phyloP scores from a whole-genome alignment of 352 stramenopile species.

The Phytopythium montanum region DNA sequence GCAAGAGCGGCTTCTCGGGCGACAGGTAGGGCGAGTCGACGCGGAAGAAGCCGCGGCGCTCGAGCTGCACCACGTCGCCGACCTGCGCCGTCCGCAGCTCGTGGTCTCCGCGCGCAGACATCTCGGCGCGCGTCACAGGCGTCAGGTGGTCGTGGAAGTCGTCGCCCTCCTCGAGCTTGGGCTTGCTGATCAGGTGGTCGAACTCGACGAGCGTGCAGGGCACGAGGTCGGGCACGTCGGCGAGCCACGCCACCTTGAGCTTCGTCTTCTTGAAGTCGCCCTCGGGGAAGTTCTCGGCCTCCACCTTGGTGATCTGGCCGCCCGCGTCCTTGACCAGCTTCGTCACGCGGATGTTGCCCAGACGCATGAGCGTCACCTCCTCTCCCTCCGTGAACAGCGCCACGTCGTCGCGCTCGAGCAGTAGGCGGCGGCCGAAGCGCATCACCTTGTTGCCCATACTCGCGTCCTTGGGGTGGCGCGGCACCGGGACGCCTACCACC shows the following conservation, averaged over 20 bases:
- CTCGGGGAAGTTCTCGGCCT: constrained; percentile 72
- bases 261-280: constrained; percentile 95
- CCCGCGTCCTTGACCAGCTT: constrained; percentile 61
- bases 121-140: constrained; percentile 92
- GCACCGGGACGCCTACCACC: constrained; percentile 59
- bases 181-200: constrained; percentile 98
- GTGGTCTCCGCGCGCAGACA: constrained; percentile 93
- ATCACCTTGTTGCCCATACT: constrained; percentile 83
- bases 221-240: constrained; percentile 86
- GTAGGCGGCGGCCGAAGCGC: constrained; percentile 85
- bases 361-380: constrained; percentile 97
- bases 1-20: constrained; percentile 88
- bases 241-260: constrained; percentile 97
- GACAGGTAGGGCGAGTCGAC: constrained; percentile 83
- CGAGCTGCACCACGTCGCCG: constrained; percentile 97
- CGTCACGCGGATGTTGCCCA: constrained; percentile 91
- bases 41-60: constrained; percentile 98
- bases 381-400: constrained; percentile 93
- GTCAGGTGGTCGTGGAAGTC: constrained; percentile 98
- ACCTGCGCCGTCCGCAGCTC: constrained; percentile 93
- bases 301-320: constrained; percentile 52
- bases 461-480: constrained; percentile 79
- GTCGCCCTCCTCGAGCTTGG: constrained; percentile 98
- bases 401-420: constrained; percentile 96
- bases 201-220: constrained; percentile 95